Percentiles rank a stretch among this genome's conserved stretches.
phyloP scores from a whole-genome alignment of 2,329 filamentous ascomycete species.

The Hypoxylon sp. region DNA sequence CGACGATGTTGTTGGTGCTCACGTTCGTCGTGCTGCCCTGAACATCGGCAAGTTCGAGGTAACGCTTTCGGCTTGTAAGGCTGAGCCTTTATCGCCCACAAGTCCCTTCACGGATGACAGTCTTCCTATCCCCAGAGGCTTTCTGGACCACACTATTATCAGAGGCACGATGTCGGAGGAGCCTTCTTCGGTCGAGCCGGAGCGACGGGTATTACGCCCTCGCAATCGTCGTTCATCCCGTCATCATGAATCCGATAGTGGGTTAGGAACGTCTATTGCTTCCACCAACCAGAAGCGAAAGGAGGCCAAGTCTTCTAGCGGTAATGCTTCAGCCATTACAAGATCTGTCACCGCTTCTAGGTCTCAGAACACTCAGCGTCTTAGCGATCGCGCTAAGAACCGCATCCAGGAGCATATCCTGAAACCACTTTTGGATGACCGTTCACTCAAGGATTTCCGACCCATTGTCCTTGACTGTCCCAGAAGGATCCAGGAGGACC shows the following conservation, averaged over 20 bases:
- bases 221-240: slow-evolving; percentile 69
- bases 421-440: slow-evolving; percentile 80
- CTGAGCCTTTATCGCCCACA: slow-evolving; percentile 55
- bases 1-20: slow-evolving; percentile 78
- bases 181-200: slow-evolving; percentile 52
- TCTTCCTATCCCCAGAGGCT: slow-evolving; percentile 70
- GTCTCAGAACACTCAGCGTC: slow-evolving; percentile 66
- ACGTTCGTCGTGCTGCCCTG: slow-evolving; percentile 76
- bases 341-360: slow-evolving; percentile 66
- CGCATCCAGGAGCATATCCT: slow-evolving; percentile 86
- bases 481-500: slow-evolving; percentile 82
- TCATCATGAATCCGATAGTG: slow-evolving; percentile 86
- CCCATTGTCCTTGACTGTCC: slow-evolving; percentile 83
- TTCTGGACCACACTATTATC: slow-evolving; percentile 69
- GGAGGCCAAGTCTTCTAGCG: slow-evolving; percentile 57
- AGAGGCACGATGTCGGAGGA: slow-evolving; percentile 63
- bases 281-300: slow-evolving; percentile 68
- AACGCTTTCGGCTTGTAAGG: slow-evolving; percentile 65
- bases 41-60: slow-evolving; percentile 76
- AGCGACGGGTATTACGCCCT: slow-evolving; percentile 66
- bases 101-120: slow-evolving; percentile 67
- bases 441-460: slow-evolving; percentile 82
- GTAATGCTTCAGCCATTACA: slow-evolving; percentile 69
- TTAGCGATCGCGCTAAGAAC: slow-evolving; percentile 78
- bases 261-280: slow-evolving; percentile 84